phyloP scores from a whole-genome alignment of 306 rosid species.

The Fragaria nilgerrensis region DNA sequence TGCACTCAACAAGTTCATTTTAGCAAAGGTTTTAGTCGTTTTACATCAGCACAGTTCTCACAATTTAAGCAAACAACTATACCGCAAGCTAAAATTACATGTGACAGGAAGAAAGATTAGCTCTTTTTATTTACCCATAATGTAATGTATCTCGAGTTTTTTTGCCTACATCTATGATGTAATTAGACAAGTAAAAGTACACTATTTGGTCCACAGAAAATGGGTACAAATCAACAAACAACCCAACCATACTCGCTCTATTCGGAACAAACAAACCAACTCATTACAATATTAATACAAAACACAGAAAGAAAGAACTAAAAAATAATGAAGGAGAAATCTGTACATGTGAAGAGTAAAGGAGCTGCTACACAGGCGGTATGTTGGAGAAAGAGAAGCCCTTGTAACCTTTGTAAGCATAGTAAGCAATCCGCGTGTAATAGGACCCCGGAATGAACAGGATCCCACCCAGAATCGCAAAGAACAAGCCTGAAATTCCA shows the following conservation, averaged over 20 bases:
- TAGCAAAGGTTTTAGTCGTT: background rate
- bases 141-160: background rate
- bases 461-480: slow-evolving; percentile 73
- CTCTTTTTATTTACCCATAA: slow-evolving; percentile 2
- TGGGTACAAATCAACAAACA: background rate
- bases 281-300: background rate
- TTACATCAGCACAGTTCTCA: background rate
- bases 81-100: background rate
- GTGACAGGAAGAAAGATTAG: background rate
- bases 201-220: background rate
- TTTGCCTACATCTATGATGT: background rate
- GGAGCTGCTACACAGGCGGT: slow-evolving; percentile 55
- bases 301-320: background rate
- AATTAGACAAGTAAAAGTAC: background rate
- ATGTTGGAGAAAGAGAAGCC: slow-evolving; percentile 98
- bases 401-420: slow-evolving; percentile 94
- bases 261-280: background rate
- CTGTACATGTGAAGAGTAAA: slow-evolving; percentile 31
- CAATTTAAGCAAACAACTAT: background rate
- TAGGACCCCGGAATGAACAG: slow-evolving; percentile 96
- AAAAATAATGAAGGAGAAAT: slow-evolving; percentile 12
- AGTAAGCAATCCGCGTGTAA: slow-evolving; percentile 96
- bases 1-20: background rate
- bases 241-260: background rate
- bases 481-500: slow-evolving; percentile 65